Evolutionary conservation across 75 land plant genomes (phyloP).

Genomic region (Isoetes taiwanensis): DNA sequence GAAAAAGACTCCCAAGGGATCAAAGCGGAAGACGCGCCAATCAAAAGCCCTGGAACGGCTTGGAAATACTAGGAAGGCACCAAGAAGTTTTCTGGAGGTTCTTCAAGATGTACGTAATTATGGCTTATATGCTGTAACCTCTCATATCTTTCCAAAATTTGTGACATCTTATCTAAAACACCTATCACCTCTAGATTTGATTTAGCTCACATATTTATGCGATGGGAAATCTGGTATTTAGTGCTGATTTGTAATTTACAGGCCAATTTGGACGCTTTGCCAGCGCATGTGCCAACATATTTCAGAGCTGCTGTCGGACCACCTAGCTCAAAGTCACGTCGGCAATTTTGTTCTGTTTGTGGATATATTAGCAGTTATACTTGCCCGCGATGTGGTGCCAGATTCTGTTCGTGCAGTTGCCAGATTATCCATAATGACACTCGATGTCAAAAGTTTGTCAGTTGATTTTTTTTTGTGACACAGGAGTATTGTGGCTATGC

Average conservation of each 20-base stretch:
- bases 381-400: constrained; percentile 60
- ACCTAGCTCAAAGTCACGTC: constrained; percentile 64
- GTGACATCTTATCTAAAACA: background rate
- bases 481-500: too few relatives aligned
- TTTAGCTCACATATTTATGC: background rate
- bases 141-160: background rate
- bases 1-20: constrained; percentile 42
- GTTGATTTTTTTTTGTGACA: too few relatives aligned
- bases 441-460: constrained; percentile 82
- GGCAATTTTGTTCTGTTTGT: constrained; percentile 95
- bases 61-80: constrained; percentile 51
- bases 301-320: constrained; percentile 95
- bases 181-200: background rate
- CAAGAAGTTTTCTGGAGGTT: constrained; percentile 61
- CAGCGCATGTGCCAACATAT: constrained; percentile 75
- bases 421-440: constrained; percentile 82
- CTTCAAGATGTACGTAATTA: constrained; percentile 53
- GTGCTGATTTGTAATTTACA: constrained; percentile 8
- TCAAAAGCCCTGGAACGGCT: constrained; percentile 60
- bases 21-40: constrained; percentile 71
- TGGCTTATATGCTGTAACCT: background rate
- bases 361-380: constrained; percentile 71
- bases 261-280: constrained; percentile 88
- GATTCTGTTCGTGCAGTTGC: constrained; percentile 73
- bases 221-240: background rate